Base-by-base conservation (phyloP, 2,329 filamentous ascomycete species). In the Diaporthe sp. region DNA sequence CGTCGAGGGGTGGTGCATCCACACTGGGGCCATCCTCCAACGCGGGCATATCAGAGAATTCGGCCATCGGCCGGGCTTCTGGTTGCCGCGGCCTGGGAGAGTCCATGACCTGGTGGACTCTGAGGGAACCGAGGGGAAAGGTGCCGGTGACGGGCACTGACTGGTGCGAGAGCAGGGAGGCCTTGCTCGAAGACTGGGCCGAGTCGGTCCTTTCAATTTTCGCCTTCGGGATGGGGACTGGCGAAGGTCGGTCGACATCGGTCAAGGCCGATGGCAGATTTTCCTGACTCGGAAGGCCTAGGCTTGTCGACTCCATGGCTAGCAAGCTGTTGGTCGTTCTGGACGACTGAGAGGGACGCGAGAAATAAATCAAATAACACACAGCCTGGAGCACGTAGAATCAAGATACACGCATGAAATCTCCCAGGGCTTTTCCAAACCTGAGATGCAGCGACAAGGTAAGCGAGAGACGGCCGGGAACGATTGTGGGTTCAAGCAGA, bases 101-200 rank as follows among this genome's bases (percentile, higher is more conserved):
- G 78, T 81, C 77, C 82, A 82, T 61, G n/a, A 72, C 74, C 42
- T 82, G 77, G 75, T 85, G 82, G 49, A 89, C 80, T 25, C 83
- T 84, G 31, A 89, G 83, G 17, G 81, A 84, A 8, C 88, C 88
- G 42, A 87, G 78, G 17, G 87, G 86, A 73, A 84, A 79, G 1
- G 81, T 80, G n/a, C 86, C 85, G 31, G 84, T 82, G 39, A 83
- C 84, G 9, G 81, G 80, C 5, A 86, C 80, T 13, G 85, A 87
- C 69, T 81, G 79, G 77, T 83, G 80, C 7, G 85, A 87, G 62
- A 58, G 68, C 42, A 79, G 73, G 9, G 80, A 81, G 31, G 72
- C 34, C 53, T 74, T 59, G 53, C 76, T 77, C 10, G 75, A 76
- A 9, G 78, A 78, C 5, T 79, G 82, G 67, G 81, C 81, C 73